Percentiles rank a stretch among this genome's conserved stretches.
These are phyloP conservation scores for Sedum album DNA, from an alignment of 164 flowering plant genomes.

Conservation along the genomic window DNA sequence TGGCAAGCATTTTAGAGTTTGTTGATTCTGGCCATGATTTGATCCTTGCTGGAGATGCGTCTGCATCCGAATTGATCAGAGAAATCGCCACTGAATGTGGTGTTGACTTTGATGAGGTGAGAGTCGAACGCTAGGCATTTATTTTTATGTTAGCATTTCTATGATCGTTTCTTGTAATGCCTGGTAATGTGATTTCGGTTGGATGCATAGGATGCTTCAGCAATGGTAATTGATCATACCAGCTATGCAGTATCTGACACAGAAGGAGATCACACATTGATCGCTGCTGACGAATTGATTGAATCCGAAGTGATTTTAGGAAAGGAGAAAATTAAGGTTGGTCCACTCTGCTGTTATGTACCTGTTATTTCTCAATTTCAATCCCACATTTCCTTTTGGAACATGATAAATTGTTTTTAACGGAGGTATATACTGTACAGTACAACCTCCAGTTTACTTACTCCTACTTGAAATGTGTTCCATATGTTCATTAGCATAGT, in stretches of 20 bases:
- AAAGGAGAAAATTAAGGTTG: slow-evolving; percentile 42
- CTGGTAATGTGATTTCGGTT: background rate
- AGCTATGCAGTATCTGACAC: slow-evolving; percentile 64
- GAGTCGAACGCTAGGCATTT: background rate
- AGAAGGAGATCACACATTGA: slow-evolving; percentile 85
- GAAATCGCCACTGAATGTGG: slow-evolving; percentile 88
- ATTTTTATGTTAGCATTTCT: background rate
- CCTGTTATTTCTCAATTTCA: too few relatives aligned
- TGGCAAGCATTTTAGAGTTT: slow-evolving; percentile 61
- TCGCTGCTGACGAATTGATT: slow-evolving; percentile 74
- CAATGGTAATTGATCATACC: slow-evolving; percentile 84
- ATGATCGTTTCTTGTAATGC: background rate
- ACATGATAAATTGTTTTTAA: too few relatives aligned
- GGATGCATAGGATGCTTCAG: slow-evolving; percentile 48
- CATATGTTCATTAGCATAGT: too few relatives aligned
- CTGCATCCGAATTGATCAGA: slow-evolving; percentile 77
- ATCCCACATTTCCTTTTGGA: too few relatives aligned
- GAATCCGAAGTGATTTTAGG: slow-evolving; percentile 58
- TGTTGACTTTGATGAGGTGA: slow-evolving; percentile 92
- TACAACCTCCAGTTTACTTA: too few relatives aligned
- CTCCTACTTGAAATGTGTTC: too few relatives aligned
- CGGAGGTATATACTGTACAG: too few relatives aligned
- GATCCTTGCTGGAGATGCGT: slow-evolving; percentile 63
- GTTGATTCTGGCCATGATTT: slow-evolving; percentile 87
- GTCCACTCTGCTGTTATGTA: background rate